Conservation (phyloP, 2,329 filamentous ascomycete species). For the Aspergillus brunneoviolaceus region DNA sequence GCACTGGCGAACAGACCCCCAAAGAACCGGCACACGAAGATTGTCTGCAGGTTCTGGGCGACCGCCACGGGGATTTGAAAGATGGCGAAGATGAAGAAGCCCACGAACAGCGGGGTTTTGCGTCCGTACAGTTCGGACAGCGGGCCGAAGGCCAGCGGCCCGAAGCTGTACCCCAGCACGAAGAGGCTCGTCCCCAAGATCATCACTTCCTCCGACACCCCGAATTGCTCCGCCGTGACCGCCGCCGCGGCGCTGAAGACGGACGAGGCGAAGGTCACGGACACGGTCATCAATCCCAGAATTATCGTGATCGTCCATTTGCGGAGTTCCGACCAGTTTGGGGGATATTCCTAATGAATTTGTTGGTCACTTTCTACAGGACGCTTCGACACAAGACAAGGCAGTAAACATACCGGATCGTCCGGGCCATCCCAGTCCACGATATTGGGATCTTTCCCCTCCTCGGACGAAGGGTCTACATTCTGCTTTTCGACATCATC, state of each 20-base stretch:
- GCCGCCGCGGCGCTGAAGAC: conserved; percentile 48
- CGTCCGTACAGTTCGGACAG: conserved; percentile 51
- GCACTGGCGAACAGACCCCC: conserved; percentile 52
- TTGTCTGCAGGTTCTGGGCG: conserved; percentile 52
- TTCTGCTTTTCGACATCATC: conserved; percentile 1
- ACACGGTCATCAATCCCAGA: conserved; percentile 46
- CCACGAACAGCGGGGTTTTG: conserved; percentile 47
- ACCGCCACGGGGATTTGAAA: conserved; percentile 56
- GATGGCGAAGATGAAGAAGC: conserved; percentile 49
- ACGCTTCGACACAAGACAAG: background rate
- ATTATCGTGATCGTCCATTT: conserved; percentile 47
- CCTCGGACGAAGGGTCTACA: background rate
- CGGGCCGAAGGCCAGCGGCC: conserved; percentile 43
- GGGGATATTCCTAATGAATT: background rate
- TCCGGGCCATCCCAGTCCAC: conserved; percentile 4
- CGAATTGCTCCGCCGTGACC: conserved; percentile 44
- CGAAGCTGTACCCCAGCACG: conserved; percentile 46
- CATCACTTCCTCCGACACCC: conserved; percentile 50
- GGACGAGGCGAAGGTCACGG: conserved; percentile 49
- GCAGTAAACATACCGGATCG: background rate
- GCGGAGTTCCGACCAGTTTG: background rate
- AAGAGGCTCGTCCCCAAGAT: conserved; percentile 52
- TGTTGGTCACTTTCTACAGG: background rate
- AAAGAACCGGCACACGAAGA: conserved; percentile 55
- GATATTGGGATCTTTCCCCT: background rate